These are phyloP conservation scores for Plectosphaerella cucumerina DNA, from an alignment of 2,329 filamentous ascomycete species.

Conservation along the genomic window DNA sequence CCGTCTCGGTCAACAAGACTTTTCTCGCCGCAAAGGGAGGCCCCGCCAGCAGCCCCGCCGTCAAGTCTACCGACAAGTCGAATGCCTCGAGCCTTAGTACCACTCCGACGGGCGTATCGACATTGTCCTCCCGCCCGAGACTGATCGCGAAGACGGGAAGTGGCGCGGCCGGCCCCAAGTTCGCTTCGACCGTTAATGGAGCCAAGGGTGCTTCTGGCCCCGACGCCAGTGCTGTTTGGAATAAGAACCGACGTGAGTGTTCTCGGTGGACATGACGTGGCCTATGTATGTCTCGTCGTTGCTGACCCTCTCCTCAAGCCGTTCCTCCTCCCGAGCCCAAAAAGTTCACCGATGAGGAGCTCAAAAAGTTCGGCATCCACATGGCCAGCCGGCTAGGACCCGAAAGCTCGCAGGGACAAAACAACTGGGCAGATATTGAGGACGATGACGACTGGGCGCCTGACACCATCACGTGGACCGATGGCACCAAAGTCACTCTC, in stretches of 20 bases:
- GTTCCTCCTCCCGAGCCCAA: conserved; percentile 66
- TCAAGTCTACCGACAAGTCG: conserved; percentile 50
- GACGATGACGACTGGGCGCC: conserved; percentile 86
- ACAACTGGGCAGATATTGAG: conserved; percentile 87
- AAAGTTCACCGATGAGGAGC: conserved; percentile 81
- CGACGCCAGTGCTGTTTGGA: conserved; percentile 76
- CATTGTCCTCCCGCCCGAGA: conserved; percentile 59
- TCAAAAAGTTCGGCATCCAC: conserved; percentile 84
- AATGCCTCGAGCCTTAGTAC: conserved; percentile 37
- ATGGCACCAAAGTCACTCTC: conserved; percentile 78
- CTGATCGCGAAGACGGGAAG: conserved; percentile 71
- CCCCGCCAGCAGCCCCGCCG: conserved; percentile 33
- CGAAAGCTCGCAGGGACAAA: conserved; percentile 69
- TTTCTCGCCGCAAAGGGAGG: conserved; percentile 69
- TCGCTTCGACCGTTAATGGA: conserved; percentile 44
- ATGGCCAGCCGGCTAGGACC: conserved; percentile 74
- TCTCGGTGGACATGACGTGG: too few relatives aligned
- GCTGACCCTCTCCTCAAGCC: conserved; percentile 36
- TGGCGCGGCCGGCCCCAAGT: conserved; percentile 44
- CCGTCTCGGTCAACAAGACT: conserved; percentile 79
- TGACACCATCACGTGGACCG: conserved; percentile 82
- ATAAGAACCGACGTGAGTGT: conserved; percentile 80
- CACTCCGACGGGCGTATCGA: conserved; percentile 39
- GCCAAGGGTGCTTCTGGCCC: conserved; percentile 58
- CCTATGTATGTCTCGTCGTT: background rate